These are phyloP conservation scores for Fusarium nurragi DNA, from an alignment of 2,329 filamentous ascomycete species.

Conservation along the genomic window DNA sequence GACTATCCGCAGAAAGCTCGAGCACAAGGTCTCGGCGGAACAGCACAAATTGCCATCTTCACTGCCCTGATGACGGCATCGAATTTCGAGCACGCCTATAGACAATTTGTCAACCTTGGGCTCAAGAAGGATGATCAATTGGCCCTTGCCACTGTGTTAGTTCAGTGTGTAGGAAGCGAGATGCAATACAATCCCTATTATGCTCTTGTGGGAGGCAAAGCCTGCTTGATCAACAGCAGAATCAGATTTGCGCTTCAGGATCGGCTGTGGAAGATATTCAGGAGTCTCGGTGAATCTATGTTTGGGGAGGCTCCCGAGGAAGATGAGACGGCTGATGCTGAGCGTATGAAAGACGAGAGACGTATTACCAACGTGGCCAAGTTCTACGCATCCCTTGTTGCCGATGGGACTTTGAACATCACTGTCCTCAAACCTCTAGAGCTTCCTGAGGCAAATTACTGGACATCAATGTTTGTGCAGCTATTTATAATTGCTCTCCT, in stretches of 20 bases:
- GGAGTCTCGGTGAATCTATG: constrained; percentile 82
- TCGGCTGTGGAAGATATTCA: constrained; percentile 85
- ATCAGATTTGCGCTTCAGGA: constrained; percentile 89
- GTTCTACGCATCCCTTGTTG: constrained; percentile 63
- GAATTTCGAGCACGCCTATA: constrained; percentile 84
- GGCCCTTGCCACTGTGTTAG: constrained; percentile 86
- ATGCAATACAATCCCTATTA: constrained; percentile 93
- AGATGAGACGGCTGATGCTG: constrained; percentile 60
- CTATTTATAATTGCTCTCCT: constrained; percentile 81
- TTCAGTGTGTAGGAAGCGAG: constrained; percentile 88
- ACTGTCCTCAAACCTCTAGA: constrained; percentile 75
- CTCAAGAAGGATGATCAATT: constrained; percentile 87
- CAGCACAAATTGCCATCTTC: constrained; percentile 90
- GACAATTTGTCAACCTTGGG: constrained; percentile 80
- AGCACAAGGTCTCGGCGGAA: constrained; percentile 86
- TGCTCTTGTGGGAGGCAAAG: constrained; percentile 79
- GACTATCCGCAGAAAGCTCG: constrained; percentile 79
- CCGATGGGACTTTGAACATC: constrained; percentile 57
- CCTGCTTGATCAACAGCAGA: constrained; percentile 75
- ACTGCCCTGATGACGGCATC: constrained; percentile 86
- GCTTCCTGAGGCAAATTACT: constrained; percentile 78
- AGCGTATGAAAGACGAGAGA: constrained; percentile 58
- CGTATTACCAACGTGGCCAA: constrained; percentile 63
- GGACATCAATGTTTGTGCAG: constrained; percentile 82
- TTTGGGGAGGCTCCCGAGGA: constrained; percentile 72